Percentiles rank a stretch among this genome's conserved stretches.
Conservation (phyloP, 805 yeast species). For the Brettanomyces sp. region DNA sequence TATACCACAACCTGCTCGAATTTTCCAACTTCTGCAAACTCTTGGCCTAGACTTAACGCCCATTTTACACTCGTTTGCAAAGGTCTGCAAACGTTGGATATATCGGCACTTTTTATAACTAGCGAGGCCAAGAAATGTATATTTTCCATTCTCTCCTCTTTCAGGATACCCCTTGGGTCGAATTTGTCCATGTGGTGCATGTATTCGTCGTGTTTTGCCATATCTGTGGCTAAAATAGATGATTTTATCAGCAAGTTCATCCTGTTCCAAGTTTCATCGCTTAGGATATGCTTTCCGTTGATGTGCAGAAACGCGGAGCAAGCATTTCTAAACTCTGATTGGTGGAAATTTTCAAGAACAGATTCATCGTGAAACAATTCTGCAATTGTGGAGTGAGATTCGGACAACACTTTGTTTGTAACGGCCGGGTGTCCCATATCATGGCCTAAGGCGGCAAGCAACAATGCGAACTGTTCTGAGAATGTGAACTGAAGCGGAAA, state of each 20-base stretch:
- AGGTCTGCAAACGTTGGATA: slow-evolving; percentile 85
- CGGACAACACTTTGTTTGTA: slow-evolving; percentile 64
- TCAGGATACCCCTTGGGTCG: slow-evolving; percentile 12
- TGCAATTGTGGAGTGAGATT: slow-evolving; percentile 55
- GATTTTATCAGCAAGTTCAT: slow-evolving; percentile 8
- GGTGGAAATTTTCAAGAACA: slow-evolving; percentile 77
- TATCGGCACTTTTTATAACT: slow-evolving; percentile 89
- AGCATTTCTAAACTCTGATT: slow-evolving; percentile 47
- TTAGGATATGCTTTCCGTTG: not conserved
- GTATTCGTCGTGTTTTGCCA: slow-evolving; percentile 80
- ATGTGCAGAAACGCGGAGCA: slow-evolving; percentile 10
- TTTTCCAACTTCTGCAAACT: slow-evolving; percentile 57
- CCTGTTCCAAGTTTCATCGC: slow-evolving; percentile 22
- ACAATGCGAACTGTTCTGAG: slow-evolving; percentile 45
- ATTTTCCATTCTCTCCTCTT: slow-evolving; percentile 15
- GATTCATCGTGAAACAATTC: slow-evolving; percentile 52
- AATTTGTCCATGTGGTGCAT: slow-evolving; percentile 38
- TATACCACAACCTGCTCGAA: slow-evolving; percentile 30
- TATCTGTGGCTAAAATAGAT: slow-evolving; percentile 74
- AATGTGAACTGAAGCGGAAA: slow-evolving; percentile 6
- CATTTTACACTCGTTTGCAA: slow-evolving; percentile 68
- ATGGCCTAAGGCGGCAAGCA: slow-evolving; percentile 85
- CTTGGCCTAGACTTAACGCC: slow-evolving; percentile 75
- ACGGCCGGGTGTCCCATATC: slow-evolving; percentile 96
- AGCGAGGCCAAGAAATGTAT: slow-evolving; percentile 46